Conservation (phyloP, 306 rosid genomes). For the Gastrolobium bilobum region DNA sequence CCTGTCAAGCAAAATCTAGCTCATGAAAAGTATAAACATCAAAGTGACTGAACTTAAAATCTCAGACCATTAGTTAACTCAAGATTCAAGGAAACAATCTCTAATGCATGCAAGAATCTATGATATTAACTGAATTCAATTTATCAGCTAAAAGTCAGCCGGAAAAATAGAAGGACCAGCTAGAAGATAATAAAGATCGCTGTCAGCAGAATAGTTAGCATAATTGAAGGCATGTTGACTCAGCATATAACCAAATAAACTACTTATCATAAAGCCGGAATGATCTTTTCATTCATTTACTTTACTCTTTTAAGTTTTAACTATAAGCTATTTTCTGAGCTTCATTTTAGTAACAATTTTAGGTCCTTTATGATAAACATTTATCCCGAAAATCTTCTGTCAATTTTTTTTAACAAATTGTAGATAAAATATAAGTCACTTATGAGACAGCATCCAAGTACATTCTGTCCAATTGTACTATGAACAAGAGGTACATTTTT, state of each 20-base stretch:
- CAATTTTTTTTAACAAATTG: neutral
- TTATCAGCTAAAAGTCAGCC: neutral
- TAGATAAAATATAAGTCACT: neutral
- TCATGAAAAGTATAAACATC: conserved; percentile 17
- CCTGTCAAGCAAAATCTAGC: conserved; percentile 36
- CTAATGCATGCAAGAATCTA: conserved; percentile 19
- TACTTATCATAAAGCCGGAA: conserved; percentile 7
- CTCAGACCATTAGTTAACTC: conserved; percentile 14
- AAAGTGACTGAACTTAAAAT: neutral
- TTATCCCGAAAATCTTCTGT: neutral
- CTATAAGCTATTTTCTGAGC: neutral
- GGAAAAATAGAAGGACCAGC: neutral
- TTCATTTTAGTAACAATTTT: neutral
- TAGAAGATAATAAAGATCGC: conserved; percentile 10
- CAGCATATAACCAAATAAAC: neutral
- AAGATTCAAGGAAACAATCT: conserved; percentile 7
- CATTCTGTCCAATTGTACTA: neutral
- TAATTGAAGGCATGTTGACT: neutral
- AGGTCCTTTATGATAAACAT: neutral
- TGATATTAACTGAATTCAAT: conserved; percentile 12
- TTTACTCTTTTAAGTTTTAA: conserved; percentile 17
- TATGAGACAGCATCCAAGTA: neutral
- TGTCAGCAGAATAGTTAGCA: conserved; percentile 26
- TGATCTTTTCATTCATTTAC: neutral
- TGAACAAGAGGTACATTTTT: conserved; percentile 15